Evolutionary conservation across 108 stramenopile genomes (phyloP), one percentile per base, ranked within the genome.

Genomic region (Nitzschia inconspicua): DNA sequence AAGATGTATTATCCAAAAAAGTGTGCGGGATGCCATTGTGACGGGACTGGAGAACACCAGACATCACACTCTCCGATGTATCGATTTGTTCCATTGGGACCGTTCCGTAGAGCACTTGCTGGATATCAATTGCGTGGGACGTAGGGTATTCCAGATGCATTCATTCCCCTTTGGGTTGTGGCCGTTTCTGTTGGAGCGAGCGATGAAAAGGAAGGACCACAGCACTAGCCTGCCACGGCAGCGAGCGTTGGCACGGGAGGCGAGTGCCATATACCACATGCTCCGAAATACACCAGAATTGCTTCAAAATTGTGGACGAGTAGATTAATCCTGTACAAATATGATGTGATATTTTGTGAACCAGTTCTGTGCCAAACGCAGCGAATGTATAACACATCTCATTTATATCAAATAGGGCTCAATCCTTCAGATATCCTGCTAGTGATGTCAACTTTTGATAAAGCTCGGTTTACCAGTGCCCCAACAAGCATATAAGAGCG

Each of bases 231-330:
- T 3, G 11, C 20, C 25, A 2, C n/a, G 9, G 11, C n/a, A 13
- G 28, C 19, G 29, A 13, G 10, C 3, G 11, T n/a, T n/a, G 37
- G 47, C 23, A 3, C 50, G 50, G 4, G 14, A 51, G 34, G 50
- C 29, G 13, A 51, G 29, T 25, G 28, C 34, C 5, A n/a, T 51
- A 3, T 51, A 51, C 34, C 50, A 51, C 19, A 26, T 51, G 50
- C 34, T 51, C 50, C 50, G 50, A 31, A 51, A 51, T 30, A 29
- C 50, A 51, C n/a, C 50, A 51, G 1, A 20, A 4, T 47, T 19
- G 24, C 2, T 25, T 10, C 46, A 2, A 23, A 22, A 48, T 4
- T 6, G 23, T 18, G 23, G n/a, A 14, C n/a, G n/a, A 39, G 11
- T 14, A 39, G 11, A 11, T 14, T 39, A 39, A 39, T 39, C 37